Conservation (phyloP, 108 stramenopile species). For the Seminavis robusta region DNA sequence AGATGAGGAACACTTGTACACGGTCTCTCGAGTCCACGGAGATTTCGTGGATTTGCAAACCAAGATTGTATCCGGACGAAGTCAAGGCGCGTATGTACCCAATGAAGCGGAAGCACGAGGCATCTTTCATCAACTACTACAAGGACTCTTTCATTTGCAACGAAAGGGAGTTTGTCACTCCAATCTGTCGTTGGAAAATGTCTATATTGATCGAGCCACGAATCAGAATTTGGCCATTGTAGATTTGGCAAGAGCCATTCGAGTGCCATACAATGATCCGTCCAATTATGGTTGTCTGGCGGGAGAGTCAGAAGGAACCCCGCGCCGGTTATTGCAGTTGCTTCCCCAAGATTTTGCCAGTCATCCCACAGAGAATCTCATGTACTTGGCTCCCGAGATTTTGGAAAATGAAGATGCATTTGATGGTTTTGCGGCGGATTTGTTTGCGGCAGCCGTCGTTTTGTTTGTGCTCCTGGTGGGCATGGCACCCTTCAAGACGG, state of each 20-base stretch:
- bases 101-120: constrained; percentile 51
- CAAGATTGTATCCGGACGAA: constrained; percentile 14
- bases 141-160: constrained; percentile 66
- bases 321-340: constrained; percentile 45
- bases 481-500: constrained; percentile 59
- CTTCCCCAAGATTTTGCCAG: constrained; percentile 50
- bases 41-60: constrained; percentile 33
- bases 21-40: constrained; percentile 69
- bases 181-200: constrained; percentile 75
- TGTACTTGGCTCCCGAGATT: constrained; percentile 87
- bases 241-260: constrained; percentile 71
- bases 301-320: constrained; percentile 47
- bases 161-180: constrained; percentile 67
- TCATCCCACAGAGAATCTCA: constrained; percentile 84
- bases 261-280: constrained; percentile 70
- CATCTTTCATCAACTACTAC: constrained; percentile 70
- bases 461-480: constrained; percentile 80
- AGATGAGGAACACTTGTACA: constrained; percentile 81
- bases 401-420: constrained; percentile 40
- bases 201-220: constrained; percentile 50
- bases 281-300: constrained; percentile 5
- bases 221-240: constrained; percentile 39
- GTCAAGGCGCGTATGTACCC: constrained; percentile 16
- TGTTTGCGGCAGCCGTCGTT: constrained; percentile 85
- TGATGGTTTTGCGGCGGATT: constrained; percentile 80